Conservation (phyloP, 805 yeast species). For the Nakazawaea populi region DNA sequence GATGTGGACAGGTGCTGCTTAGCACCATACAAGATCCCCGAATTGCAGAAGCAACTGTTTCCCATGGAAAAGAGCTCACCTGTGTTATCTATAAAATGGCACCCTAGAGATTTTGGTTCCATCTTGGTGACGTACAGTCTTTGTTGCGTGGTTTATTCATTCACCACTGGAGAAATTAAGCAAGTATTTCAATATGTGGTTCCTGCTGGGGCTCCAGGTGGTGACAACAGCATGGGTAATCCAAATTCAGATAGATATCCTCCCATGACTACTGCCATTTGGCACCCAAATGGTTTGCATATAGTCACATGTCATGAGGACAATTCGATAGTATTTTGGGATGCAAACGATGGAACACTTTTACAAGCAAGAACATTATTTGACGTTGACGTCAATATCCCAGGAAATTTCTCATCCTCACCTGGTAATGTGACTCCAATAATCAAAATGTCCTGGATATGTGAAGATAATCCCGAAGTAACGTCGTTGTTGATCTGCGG, state of each 20-base stretch:
- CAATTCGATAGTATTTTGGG: conserved; percentile 90
- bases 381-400: conserved; percentile 59
- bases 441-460: conserved; percentile 65
- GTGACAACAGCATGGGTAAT: conserved; percentile 33
- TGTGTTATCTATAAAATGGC: conserved; percentile 65
- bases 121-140: conserved; percentile 68
- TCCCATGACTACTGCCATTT: conserved; percentile 44
- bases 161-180: conserved; percentile 55
- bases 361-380: conserved; percentile 69
- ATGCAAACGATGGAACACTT: conserved; percentile 67
- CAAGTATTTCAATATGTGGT: conserved; percentile 54
- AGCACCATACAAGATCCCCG: conserved; percentile 63
- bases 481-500: conserved; percentile 72
- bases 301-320: conserved; percentile 74
- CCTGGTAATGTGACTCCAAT: conserved; percentile 33
- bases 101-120: conserved; percentile 85
- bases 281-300: conserved; percentile 93
- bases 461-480: conserved; percentile 72
- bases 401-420: conserved; percentile 20
- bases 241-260: conserved; percentile 21
- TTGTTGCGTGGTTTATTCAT: conserved; percentile 62
- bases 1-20: conserved; percentile 75
- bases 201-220: conserved; percentile 69
- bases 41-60: conserved; percentile 59
- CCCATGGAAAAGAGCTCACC: conserved; percentile 47